These are phyloP conservation scores for Alternaria longipes DNA, from an alignment of 2,329 filamentous ascomycete genomes.

Conservation along the genomic window DNA sequence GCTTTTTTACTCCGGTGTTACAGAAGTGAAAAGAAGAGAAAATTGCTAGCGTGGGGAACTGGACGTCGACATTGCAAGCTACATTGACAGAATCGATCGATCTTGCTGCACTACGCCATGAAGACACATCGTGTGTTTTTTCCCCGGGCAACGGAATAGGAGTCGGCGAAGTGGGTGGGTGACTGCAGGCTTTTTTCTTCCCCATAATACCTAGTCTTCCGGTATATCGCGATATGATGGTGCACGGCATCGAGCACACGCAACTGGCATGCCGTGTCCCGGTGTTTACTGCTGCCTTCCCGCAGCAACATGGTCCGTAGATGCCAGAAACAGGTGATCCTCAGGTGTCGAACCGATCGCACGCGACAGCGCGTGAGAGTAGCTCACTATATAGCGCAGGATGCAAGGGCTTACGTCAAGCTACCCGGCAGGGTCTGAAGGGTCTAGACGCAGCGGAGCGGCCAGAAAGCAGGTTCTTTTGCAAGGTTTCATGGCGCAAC, in stretches of 20 bases:
- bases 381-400: background rate
- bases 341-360: conserved; percentile 1
- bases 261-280: background rate
- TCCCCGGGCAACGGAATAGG: background rate
- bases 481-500: background rate
- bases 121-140: background rate
- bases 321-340: background rate
- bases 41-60: background rate
- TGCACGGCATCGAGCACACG: background rate
- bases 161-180: background rate
- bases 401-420: background rate
- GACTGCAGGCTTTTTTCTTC: background rate
- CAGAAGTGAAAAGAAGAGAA: background rate
- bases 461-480: conserved; percentile 2
- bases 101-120: background rate
- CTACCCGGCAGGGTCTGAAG: background rate
- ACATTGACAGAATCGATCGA: background rate
- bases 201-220: background rate
- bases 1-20: background rate
- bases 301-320: background rate
- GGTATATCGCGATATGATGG: background rate
- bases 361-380: background rate
- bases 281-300: background rate
- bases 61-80: background rate
- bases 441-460: background rate